Evolutionary conservation across 2,329 filamentous ascomycete species (phyloP), one percentile per base, ranked within the genome.

Genomic region (Colletotrichum siamense): DNA sequence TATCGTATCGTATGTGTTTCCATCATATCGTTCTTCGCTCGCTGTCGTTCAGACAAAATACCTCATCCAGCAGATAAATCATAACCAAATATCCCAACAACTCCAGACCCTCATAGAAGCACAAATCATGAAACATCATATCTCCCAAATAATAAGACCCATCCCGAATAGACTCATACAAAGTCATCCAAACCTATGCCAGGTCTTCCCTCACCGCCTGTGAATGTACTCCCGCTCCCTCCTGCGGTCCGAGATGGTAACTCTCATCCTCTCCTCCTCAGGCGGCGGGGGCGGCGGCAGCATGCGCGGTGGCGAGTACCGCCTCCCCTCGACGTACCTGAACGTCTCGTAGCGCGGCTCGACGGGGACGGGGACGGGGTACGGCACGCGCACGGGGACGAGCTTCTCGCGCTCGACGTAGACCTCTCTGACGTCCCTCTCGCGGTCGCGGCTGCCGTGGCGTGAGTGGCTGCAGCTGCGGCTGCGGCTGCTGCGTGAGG

Each of bases 381-480:
- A 84, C 9, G 84, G 86, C 59, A 84, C 80, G 12, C 84, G 84
- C 9, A 87, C 81, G 44, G 87, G 88, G 18, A 90, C 83, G 64
- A 88, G 79, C 68, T 85, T 84, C 80, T 91, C 90, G 30, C 89
- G 86, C 82, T 91, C 89, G 76, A 91, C 86, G 80, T 88, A 85
- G 66, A 90, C 84, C 80, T 91, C 89, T 62, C 69, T 39, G 7
- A 72, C 22, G 22, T 77, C 70, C 24, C 71, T 49, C 71, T 77
- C 71, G 44, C 71, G 49, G 55, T 71, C 71, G 8, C 75, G 65
- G 65, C 76, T 75, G 22, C 78, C 80, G 70, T 79, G 80, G 76
- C 80, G 80, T 34, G 67, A 71, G 76, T 81, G 82, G 66, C 80
- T 81, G 15, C 81, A 80, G 75, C 59, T 62, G 61, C n/a, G 61